Base-by-base conservation (phyloP, 2,329 filamentous ascomycete genomes). In the Cladosporium halotolerans region DNA sequence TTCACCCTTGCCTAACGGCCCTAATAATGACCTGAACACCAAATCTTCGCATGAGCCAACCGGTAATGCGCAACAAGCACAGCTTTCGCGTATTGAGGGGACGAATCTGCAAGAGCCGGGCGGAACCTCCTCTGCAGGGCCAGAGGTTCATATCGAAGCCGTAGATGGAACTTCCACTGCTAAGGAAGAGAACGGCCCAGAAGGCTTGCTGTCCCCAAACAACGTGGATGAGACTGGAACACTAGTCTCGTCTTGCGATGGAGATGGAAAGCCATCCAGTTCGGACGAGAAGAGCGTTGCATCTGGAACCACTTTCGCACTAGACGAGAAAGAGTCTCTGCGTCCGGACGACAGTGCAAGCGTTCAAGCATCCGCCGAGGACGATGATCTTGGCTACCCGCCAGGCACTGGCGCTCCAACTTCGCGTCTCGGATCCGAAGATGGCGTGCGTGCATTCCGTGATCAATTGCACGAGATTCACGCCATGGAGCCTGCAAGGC, bases 291-390 rank as follows among this genome's bases (percentile, higher is more conserved):
- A 96, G 73, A 96, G 91, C 68, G 88, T 95, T 63, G 89, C 89
- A 4, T 97, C 92, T 23, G 89, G 89, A 13, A 95, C 89, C 4
- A 96, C 92, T 0, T 96, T 96, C 72, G 90, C 89, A n/a, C 76
- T 96, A 66, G 92, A 97, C 64, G 92, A 97, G 71, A 96, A 96
- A 69, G 92, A 96, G 68, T 96, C 91, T 5, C 78, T 96, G 51
- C 85, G 91, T 10, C 92, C 92, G 8, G 92, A 97, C 71, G 92
- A 97, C 67, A 96, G 92, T 70, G 92, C 92, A 33, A 96, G 91
- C 67, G 86, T 96, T 13, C 89, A 95, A 70, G 88, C 88, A 6
- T 85, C 85, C 10, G 45, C 45, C 11, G 91, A 96, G 60, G 92
- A 97, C 62, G 92, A 96, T 63, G 91, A 96, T 67, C 77, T 84